These are phyloP conservation scores for Evernia prunastri DNA, from an alignment of 495 filamentous ascomycete species.

Conservation along the genomic window DNA sequence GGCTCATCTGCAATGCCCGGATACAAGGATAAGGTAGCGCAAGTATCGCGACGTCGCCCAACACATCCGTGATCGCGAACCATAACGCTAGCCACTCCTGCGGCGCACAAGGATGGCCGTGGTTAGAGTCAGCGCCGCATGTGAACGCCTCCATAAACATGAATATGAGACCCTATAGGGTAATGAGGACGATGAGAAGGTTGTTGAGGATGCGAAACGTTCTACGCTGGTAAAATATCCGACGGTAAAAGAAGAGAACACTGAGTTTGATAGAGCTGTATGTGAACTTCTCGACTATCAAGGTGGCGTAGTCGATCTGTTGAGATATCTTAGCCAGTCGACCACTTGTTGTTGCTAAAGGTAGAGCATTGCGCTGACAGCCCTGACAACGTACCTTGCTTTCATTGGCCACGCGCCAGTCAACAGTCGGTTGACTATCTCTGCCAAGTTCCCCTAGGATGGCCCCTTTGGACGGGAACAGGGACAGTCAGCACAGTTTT, in stretches of 20 bases:
- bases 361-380: neutral
- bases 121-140: neutral
- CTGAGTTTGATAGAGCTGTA: conserved; percentile 14
- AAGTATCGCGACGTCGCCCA: conserved; percentile 11
- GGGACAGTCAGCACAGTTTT: neutral
- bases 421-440: neutral
- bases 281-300: conserved; percentile 13
- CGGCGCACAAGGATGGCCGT: neutral
- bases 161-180: conserved; percentile 5
- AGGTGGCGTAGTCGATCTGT: neutral
- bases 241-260: conserved; percentile 19
- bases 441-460: conserved; percentile 1
- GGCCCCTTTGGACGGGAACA: neutral
- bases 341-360: neutral
- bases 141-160: neutral
- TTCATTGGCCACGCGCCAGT: neutral
- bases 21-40: conserved; percentile 13
- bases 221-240: conserved; percentile 3
- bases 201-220: conserved; percentile 6
- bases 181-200: conserved; percentile 6
- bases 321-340: neutral
- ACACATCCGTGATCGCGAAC: conserved; percentile 16
- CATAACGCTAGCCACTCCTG: neutral
- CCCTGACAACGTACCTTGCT: neutral
- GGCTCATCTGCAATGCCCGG: conserved; percentile 7